Conservation (phyloP, 1,284 basidiomycete genomes). For the Leccinum solheimii region DNA sequence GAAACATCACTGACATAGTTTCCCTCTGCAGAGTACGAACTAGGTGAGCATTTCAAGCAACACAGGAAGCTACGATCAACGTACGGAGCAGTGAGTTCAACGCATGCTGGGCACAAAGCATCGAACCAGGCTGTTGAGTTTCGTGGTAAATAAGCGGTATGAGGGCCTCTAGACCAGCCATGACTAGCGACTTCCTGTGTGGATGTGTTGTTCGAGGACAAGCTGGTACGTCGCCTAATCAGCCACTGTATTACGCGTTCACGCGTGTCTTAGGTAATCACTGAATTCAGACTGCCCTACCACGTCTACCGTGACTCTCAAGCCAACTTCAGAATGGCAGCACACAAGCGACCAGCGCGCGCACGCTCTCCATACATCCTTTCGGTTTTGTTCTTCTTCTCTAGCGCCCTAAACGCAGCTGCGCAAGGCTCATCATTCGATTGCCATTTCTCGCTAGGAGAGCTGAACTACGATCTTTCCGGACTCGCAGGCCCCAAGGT, state of each 20-base stretch:
- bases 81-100: conserved; percentile 77
- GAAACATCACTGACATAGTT: conserved; percentile 54
- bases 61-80: conserved; percentile 9
- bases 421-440: conserved; percentile 49
- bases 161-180: conserved; percentile 60
- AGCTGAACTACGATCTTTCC: conserved; percentile 59
- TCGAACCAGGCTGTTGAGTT: conserved; percentile 71
- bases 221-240: conserved; percentile 23
- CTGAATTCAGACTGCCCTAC: conserved; percentile 3
- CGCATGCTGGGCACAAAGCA: conserved; percentile 86
- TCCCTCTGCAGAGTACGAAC: conserved; percentile 50
- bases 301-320: background rate
- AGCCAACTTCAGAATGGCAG: conserved; percentile 14
- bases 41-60: conserved; percentile 11
- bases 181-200: conserved; percentile 27
- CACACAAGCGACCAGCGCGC: conserved; percentile 10
- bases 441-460: conserved; percentile 52
- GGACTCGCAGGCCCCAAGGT: conserved; percentile 51
- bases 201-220: conserved; percentile 17
- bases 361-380: conserved; percentile 17
- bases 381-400: conserved; percentile 39
- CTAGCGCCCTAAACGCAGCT: conserved; percentile 29
- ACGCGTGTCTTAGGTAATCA: conserved; percentile 42
- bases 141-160: conserved; percentile 72
- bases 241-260: conserved; percentile 25